Evolutionary conservation across 1,139 yeast species (phyloP), one percentile per base, ranked within the genome.

Genomic region (Magnusiomyces suaveolens): DNA sequence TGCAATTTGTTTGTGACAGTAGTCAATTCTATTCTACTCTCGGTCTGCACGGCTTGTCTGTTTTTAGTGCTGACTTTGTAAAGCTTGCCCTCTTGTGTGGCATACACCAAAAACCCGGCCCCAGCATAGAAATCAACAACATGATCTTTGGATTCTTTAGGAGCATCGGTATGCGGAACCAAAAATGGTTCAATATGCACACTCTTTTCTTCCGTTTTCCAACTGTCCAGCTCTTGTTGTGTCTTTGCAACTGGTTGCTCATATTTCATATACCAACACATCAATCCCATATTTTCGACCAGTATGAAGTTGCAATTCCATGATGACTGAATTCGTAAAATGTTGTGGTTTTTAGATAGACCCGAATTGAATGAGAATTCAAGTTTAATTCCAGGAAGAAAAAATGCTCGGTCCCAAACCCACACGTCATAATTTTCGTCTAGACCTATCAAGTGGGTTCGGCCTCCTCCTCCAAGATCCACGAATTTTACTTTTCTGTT

Each of bases 391-490:
- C 88, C 92, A 2, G 60, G 60, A 8, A 52, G 54, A 4, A 56
- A 58, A 52, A 57, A 64, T 12, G 62, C 55, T 39, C 53, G 47
- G 52, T 84, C 92, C 90, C 92, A 84, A 0, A 81, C 74, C 74
- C 81, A 83, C 0, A 85, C 60, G 12, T 71, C 66, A 47, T 79
- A 76, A 1, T 69, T 54, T n/a, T 73, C 70, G 60, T 82, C 87
- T 52, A 84, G 66, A 0, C 84, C 92, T 14, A 84, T 67, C 50
- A 84, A 75, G 65, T 83, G 89, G 47, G 78, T 74, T 57, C 94
- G 69, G 6, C 50, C 43, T 0, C 94, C 94, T 47, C 86, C 77
- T n/a, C 83, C 74, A 1, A 84, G 73, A 1, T 81, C 74, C 1
- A 76, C 65, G 52, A 83, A 72, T 56, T 69, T 72, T 8, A 52